These are phyloP conservation scores for Oryza meyeriana DNA, from an alignment of 176 grass and related monocot genomes.

Conservation along the genomic window DNA sequence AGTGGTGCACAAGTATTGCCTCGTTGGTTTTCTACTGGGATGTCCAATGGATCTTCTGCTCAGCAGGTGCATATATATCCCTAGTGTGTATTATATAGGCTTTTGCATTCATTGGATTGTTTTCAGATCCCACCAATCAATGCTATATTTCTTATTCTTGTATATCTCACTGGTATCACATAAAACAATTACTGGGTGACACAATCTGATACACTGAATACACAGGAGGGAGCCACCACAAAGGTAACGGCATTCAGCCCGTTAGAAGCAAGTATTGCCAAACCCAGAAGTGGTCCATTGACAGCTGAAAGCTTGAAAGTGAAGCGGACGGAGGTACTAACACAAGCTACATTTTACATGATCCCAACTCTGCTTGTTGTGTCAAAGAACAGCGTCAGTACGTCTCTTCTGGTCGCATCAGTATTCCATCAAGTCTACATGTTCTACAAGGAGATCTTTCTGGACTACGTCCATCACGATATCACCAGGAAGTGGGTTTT, in stretches of 20 bases:
- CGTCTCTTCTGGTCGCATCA: constrained; percentile 52
- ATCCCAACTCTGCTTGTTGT: constrained; percentile 56
- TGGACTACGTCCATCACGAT: constrained; percentile 81
- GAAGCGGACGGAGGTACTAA: constrained; percentile 47
- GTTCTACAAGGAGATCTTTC: constrained; percentile 90
- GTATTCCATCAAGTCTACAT: constrained; percentile 83
- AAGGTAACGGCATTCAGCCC: constrained; percentile 69
- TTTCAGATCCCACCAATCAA: background rate
- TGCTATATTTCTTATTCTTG: background rate
- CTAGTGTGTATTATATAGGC: background rate
- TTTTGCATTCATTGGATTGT: background rate
- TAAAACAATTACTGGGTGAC: constrained; percentile 22
- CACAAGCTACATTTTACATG: constrained; percentile 50
- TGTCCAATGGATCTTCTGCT: constrained; percentile 23
- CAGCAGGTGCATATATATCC: constrained; percentile 11
- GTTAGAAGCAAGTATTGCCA: constrained; percentile 46
- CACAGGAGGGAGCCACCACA: constrained; percentile 18
- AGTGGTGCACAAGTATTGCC: constrained; percentile 25
- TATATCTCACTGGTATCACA: constrained; percentile 22
- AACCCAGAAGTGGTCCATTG: constrained; percentile 48
- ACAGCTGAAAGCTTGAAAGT: constrained; percentile 60
- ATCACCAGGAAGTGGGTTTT: constrained; percentile 81
- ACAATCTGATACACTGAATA: constrained; percentile 17
- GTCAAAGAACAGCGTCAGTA: constrained; percentile 58
- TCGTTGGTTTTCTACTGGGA: constrained; percentile 50